These are phyloP conservation scores for Stereocaulon alpinum DNA, from an alignment of 495 filamentous ascomycete species.

Conservation along the genomic window DNA sequence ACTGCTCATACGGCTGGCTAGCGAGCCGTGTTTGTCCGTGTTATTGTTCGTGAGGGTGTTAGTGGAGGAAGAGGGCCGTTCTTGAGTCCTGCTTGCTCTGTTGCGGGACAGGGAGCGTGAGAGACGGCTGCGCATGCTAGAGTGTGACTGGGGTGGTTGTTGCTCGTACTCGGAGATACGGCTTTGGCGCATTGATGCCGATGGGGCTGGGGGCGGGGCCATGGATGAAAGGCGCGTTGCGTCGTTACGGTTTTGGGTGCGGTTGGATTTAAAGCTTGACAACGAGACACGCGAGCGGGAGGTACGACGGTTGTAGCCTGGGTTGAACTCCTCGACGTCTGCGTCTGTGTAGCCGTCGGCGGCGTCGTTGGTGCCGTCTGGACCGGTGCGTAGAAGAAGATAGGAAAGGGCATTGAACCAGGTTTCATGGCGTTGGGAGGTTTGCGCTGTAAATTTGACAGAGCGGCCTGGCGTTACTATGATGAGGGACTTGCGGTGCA, in stretches of 20 bases:
- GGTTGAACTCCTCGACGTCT: conserved; percentile 87
- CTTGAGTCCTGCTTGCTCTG: conserved; percentile 3
- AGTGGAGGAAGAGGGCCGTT: not conserved
- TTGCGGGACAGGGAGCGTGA: conserved; percentile 17
- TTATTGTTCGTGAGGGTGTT: not conserved
- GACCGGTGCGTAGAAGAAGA: conserved; percentile 60
- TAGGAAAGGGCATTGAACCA: conserved; percentile 98
- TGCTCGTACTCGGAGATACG: conserved; percentile 6
- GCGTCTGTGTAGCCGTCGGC: conserved; percentile 51
- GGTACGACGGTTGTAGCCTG: conserved; percentile 45
- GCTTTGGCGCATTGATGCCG: conserved; percentile 1
- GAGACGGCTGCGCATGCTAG: conserved; percentile 13
- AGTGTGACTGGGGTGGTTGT: not conserved
- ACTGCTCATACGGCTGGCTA: conserved; percentile 10
- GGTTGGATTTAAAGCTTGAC: conserved; percentile 72
- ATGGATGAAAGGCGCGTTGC: conserved; percentile 7
- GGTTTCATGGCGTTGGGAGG: conserved; percentile 87
- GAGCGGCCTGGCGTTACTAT: conserved; percentile 80
- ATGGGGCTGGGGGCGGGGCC: conserved; percentile 1
- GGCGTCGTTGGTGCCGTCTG: conserved; percentile 15
- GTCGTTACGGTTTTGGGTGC: conserved; percentile 39
- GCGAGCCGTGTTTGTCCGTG: conserved; percentile 4
- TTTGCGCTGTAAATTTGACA: conserved; percentile 88
- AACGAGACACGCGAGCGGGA: conserved; percentile 56
- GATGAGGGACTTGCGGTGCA: conserved; percentile 86